Evolutionary conservation across 2,329 filamentous ascomycete genomes (phyloP).

Genomic region (Microsporum ferrugineum): DNA sequence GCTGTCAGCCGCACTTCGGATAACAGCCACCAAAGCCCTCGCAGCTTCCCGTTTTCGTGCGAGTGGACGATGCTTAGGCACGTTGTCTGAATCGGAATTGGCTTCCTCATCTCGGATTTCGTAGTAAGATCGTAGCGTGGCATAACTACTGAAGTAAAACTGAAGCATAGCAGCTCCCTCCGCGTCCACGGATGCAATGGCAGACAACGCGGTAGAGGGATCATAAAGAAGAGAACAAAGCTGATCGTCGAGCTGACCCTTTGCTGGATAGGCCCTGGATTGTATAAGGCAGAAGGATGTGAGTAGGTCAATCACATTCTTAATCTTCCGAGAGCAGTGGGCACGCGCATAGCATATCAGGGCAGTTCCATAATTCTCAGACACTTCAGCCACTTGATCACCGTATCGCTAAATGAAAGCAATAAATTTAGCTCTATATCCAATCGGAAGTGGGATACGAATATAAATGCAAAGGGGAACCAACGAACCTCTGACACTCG

Average conservation of each 20-base stretch:
- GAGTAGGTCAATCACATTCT: slow-evolving; percentile 73
- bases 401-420: slow-evolving; percentile 59
- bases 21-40: slow-evolving; percentile 65
- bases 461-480: background rate
- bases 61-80: slow-evolving; percentile 41
- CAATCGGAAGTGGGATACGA: background rate
- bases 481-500: slow-evolving; percentile 65
- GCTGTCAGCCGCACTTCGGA: slow-evolving; percentile 75
- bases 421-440: slow-evolving; percentile 8
- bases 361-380: slow-evolving; percentile 71
- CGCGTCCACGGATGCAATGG: slow-evolving; percentile 61
- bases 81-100: slow-evolving; percentile 26
- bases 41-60: slow-evolving; percentile 59
- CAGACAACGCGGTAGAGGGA: slow-evolving; percentile 59
- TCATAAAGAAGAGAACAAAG: slow-evolving; percentile 59
- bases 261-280: slow-evolving; percentile 65
- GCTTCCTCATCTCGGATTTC: slow-evolving; percentile 66
- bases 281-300: slow-evolving; percentile 80
- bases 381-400: slow-evolving; percentile 59
- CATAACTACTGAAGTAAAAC: slow-evolving; percentile 80
- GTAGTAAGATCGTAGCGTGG: slow-evolving; percentile 81
- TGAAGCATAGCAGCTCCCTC: slow-evolving; percentile 76
- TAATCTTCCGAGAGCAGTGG: slow-evolving; percentile 65
- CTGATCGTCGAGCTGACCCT: slow-evolving; percentile 59
- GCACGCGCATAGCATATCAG: slow-evolving; percentile 85